Evolutionary conservation across 2,329 filamentous ascomycete species (phyloP), one percentile per base, ranked within the genome.

Genomic region (Fusarium lyarnte): DNA sequence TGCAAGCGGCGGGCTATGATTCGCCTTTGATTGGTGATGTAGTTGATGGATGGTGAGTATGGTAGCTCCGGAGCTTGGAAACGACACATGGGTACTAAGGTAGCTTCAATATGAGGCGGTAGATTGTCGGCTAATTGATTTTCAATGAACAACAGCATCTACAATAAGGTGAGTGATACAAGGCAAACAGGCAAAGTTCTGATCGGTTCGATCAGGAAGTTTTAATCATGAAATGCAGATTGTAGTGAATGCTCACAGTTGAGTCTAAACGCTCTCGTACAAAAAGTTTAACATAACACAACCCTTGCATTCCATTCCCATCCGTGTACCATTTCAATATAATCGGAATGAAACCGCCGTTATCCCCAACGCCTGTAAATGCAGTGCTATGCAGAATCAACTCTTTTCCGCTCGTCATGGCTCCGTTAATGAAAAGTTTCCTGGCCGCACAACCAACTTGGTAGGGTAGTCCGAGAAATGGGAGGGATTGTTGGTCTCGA

Each of bases 291-390:
- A 58, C 73, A 72, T 51, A 70, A 52, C 64, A 51, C 75, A 49
- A 59, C 61, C 49, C 49, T 53, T 29, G 16, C 35, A n/a, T 47
- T 64, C 35, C 52, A 54, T 43, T 49, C 41, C 63, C 41, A 62
- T 58, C 75, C 70, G 36, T 51, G 12, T 66, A 69, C 69, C 47
- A 47, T 45, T 41, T 52, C 67, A 61, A 75, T 54, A 75, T 67
- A 60, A 66, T 51, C 53, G 23, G 33, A 38, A 52, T 45, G 69
- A 71, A 53, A 51, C 55, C 42, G 43, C 67, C 71, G 64, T 57
- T 42, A 25, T 58, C 62, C 73, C 61, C 45, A 75, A 76, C 75
- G 75, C 75, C 75, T 64, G 66, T 72, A 74, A 67, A 74, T 77
- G 75, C 72, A 58, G 55, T 68, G 61, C 65, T 65, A 72, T 73